Conservation (phyloP, 2,329 filamentous ascomycete species). For the Pseudopyrenochaeta lycopersici region DNA sequence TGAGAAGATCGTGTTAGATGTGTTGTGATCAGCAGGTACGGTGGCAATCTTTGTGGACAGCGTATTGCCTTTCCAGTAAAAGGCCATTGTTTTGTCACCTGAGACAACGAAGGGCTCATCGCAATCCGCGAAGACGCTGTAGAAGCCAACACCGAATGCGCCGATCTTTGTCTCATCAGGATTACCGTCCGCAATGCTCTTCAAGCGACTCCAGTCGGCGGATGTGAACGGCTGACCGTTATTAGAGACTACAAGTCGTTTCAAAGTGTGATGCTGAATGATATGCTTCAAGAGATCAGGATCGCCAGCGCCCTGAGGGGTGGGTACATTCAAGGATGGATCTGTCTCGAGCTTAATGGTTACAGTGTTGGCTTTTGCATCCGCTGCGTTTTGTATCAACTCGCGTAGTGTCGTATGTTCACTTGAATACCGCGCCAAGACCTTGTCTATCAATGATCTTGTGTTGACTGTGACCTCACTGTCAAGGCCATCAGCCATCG, state of each 20-base stretch:
- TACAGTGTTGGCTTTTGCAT: constrained; percentile 90
- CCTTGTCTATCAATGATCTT: constrained; percentile 95
- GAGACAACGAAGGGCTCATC: constrained; percentile 98
- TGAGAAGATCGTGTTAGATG: constrained; percentile 85
- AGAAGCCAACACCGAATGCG: constrained; percentile 97
- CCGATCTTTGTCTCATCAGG: constrained; percentile 99
- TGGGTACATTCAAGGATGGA: constrained; percentile 79
- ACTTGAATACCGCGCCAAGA: constrained; percentile 93
- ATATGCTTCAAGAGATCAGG: constrained; percentile 82
- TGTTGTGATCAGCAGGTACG: constrained; percentile 72
- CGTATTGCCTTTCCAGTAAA: constrained; percentile 99
- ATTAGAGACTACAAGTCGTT: constrained; percentile 89
- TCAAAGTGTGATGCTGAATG: constrained; percentile 84
- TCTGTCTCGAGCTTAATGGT: constrained; percentile 91
- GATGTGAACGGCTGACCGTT: constrained; percentile 87
- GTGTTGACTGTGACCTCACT: constrained; percentile 99
- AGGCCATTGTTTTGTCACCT: constrained; percentile 92
- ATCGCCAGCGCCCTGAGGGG: constrained; percentile 70
- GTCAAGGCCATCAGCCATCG: constrained; percentile 88
- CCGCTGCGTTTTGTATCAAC: constrained; percentile 97
- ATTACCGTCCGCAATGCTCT: constrained; percentile 98
- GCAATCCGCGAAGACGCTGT: constrained; percentile 97
- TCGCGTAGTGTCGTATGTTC: constrained; percentile 91
- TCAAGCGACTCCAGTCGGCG: constrained; percentile 92
- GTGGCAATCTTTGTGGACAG: constrained; percentile 89